Conservation (phyloP, 2,329 filamentous ascomycete genomes). For the Pleoardoris graminearum region DNA sequence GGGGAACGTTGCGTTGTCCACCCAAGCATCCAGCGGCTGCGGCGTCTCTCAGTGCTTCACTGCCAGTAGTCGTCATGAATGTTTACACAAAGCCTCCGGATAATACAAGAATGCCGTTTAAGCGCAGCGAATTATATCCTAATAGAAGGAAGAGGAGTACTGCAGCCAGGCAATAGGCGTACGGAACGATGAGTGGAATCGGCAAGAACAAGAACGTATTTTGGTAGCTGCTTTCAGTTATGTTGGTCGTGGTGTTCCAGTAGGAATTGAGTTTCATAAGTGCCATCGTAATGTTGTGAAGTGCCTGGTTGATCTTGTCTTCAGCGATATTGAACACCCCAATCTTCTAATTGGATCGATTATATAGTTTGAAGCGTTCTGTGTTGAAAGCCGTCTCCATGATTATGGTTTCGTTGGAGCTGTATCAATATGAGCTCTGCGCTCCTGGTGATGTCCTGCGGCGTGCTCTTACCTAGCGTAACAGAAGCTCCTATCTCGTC, state of each 20-base stretch:
- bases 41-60: background rate
- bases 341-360: background rate
- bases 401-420: constrained; percentile 7
- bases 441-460: too few species aligned
- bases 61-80: background rate
- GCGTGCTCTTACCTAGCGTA: too few species aligned
- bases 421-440: background rate
- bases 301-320: constrained; percentile 3
- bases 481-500: too few species aligned
- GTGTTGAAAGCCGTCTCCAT: constrained; percentile 8
- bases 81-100: background rate
- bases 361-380: background rate
- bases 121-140: background rate
- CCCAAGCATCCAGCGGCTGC: background rate
- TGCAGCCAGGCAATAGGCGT: background rate
- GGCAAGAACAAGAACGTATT: constrained; percentile 11
- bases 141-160: background rate
- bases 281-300: constrained; percentile 10
- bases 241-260: constrained; percentile 6
- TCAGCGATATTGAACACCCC: constrained; percentile 8
- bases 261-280: constrained; percentile 5
- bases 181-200: constrained; percentile 1
- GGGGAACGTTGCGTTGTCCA: background rate
- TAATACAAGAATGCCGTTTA: background rate
- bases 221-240: constrained; percentile 1